Conservation (phyloP, 208 protist genomes). For the Trypanosoma avium region DNA sequence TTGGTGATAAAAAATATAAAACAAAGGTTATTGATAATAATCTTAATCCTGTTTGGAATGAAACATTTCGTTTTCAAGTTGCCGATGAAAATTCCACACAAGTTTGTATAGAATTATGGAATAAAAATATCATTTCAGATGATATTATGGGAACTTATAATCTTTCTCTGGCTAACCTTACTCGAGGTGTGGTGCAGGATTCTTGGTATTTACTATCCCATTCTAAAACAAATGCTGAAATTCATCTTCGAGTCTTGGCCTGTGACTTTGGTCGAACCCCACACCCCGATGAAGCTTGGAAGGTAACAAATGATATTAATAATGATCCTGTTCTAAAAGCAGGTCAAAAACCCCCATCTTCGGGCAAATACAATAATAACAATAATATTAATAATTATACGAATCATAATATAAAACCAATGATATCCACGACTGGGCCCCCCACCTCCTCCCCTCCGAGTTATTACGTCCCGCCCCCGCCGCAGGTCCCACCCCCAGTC, state of each 20-base stretch:
- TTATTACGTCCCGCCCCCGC: too few relatives aligned
- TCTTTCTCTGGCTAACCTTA: conserved; percentile 49
- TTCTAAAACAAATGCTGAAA: conserved; percentile 59
- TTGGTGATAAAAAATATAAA: conserved; percentile 57
- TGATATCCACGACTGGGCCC: too few relatives aligned
- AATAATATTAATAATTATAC: too few relatives aligned
- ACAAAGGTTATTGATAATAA: conserved; percentile 59
- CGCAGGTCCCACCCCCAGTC: too few relatives aligned
- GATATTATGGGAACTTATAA: conserved; percentile 66
- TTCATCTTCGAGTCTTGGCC: conserved; percentile 66
- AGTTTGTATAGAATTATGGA: conserved; percentile 66
- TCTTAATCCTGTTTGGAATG: conserved; percentile 60
- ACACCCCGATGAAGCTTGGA: conserved; percentile 45
- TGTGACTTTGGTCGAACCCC: conserved; percentile 64
- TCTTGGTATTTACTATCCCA: conserved; percentile 61
- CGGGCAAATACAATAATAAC: too few relatives aligned
- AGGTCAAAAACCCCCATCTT: neutral
- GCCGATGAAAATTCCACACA: conserved; percentile 53
- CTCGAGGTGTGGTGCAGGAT: conserved; percentile 62
- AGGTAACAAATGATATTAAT: conserved; percentile 57
- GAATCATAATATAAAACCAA: too few relatives aligned
- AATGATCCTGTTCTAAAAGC: conserved; percentile 34
- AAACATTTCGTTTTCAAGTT: conserved; percentile 71
- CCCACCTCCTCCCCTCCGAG: too few relatives aligned
- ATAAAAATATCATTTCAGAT: conserved; percentile 53